Evolutionary conservation across 2,329 filamentous ascomycete species (phyloP), one percentile per base, ranked within the genome.

Genomic region (Monosporascus sp.): DNA sequence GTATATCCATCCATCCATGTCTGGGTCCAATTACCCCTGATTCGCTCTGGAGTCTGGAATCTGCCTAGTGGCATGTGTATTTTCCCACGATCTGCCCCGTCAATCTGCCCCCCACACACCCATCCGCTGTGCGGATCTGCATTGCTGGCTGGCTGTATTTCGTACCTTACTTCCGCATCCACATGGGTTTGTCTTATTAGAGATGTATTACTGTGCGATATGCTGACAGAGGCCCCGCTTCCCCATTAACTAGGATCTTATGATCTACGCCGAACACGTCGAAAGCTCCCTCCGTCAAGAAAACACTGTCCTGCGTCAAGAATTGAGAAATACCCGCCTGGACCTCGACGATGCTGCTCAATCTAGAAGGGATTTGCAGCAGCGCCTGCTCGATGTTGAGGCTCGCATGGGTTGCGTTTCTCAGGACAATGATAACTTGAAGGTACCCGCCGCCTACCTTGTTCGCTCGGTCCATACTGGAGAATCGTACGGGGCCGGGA

Each of bases 261-360:
- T 80, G 53, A 59, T 73, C 45, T 77, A 79, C 57, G 68, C 67
- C 57, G 71, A 81, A 54, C 60, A 61, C 16, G 54, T 79, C 48
- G 77, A 84, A 61, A 68, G 65, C 19, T 62, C 54, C 6, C 63
- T 79, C 4, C 70, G 69, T 22, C 61, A 69, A 37, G 77, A 84
- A 60, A 81, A 77, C 56, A 58, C 60, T 1, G 61, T 60, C 8
- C 68, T 84, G 5, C 60, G 56, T 45, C 65, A 71, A 38, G 67
- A 76, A 53, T 63, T 82, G 11, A 67, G 65, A 44, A 70, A 78
- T 58, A 64, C 70, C 37, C 70, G 74, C 50, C 72, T 82, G 55
- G 80, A 84, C 58, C 71, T 83, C 16, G 70, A 72, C 7, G 73
- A 79, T 63, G 73, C 78, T n/a, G 73, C 68, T 7, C 71, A 73